phyloP scores from a whole-genome alignment of 768 basidiomycete species.

The Lyophyllum atratum region DNA sequence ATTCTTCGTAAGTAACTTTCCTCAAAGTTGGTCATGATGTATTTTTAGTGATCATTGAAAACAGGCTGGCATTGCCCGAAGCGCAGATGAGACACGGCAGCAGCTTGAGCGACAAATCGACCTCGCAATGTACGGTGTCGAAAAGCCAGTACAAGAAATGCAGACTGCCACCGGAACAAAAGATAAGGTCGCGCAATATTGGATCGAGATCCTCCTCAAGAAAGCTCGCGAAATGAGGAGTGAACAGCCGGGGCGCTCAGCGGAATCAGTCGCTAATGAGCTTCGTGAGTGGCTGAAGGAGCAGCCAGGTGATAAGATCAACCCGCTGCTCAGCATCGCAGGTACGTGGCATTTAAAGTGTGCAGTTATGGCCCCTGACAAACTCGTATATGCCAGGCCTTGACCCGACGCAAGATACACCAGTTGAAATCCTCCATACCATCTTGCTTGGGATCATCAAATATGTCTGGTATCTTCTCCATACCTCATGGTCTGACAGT shows the following conservation, averaged over 20 bases:
- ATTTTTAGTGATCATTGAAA: background rate
- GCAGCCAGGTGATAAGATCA: conserved; percentile 24
- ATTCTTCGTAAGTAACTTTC: conserved; percentile 12
- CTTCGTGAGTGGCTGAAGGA: conserved; percentile 18
- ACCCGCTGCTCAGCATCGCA: conserved; percentile 18
- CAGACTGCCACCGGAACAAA: conserved; percentile 34
- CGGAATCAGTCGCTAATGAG: conserved; percentile 18
- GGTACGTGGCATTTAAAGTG: conserved; percentile 12
- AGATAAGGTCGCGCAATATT: conserved; percentile 30
- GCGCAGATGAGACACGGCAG: conserved; percentile 5
- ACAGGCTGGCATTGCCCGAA: conserved; percentile 12
- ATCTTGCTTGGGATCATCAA: conserved; percentile 36
- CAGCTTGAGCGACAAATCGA: conserved; percentile 19
- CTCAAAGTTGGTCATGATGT: background rate
- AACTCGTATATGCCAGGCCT: conserved; percentile 14
- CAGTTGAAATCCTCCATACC: conserved; percentile 39
- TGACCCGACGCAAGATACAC: conserved; percentile 31
- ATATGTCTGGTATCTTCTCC: conserved; percentile 33
- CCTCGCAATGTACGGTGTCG: conserved; percentile 22
- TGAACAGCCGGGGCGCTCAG: background rate
- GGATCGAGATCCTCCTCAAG: conserved; percentile 29
- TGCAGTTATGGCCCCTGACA: background rate
- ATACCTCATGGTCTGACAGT: conserved; percentile 13
- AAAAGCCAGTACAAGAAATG: conserved; percentile 5
- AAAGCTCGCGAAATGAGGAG: conserved; percentile 8